Evolutionary conservation across 176 grass and related monocot genomes (phyloP), one percentile per base, ranked within the genome.

Genomic region (Calamus simplicifolius): DNA sequence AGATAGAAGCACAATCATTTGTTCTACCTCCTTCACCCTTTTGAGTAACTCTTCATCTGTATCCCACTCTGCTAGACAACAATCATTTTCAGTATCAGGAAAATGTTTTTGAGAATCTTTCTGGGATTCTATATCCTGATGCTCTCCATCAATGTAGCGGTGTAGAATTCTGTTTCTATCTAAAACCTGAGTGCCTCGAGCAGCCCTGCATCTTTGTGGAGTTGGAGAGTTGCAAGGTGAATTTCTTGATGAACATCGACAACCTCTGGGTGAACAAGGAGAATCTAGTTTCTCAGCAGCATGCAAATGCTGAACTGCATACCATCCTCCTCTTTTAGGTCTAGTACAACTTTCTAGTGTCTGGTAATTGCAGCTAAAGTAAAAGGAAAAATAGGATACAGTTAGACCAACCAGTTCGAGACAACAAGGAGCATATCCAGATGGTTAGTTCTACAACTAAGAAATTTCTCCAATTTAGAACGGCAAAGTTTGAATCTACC

Each of bases 131-230:
- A 38, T 57, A 16, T 51, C 5, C 7, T 54, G 25, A 29, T 80
- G 71, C 67, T 81, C 86, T 68, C 69, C 77, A 73, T 87, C 91
- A 69, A 90, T 79, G 58, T 82, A 87, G 50, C 82, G 59, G n/a
- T n/a, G n/a, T n/a, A n/a, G n/a, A n/a, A n/a, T n/a, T n/a, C n/a
- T n/a, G n/a, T n/a, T n/a, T n/a, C n/a, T n/a, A n/a, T n/a, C n/a
- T n/a, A n/a, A n/a, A n/a, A n/a, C n/a, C n/a, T n/a, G n/a, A n/a
- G n/a, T n/a, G n/a, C n/a, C n/a, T n/a, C n/a, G n/a, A n/a, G n/a
- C n/a, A n/a, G n/a, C n/a, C n/a, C n/a, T n/a, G n/a, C n/a, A n/a
- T n/a, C n/a, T n/a, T n/a, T n/a, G n/a, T n/a, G n/a, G n/a, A n/a
- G n/a, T n/a, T n/a, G n/a, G n/a, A n/a, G n/a, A n/a, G n/a, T n/a